These are phyloP conservation scores for Trichoderma guizhouense DNA, from an alignment of 2,329 filamentous ascomycete genomes.

Conservation along the genomic window DNA sequence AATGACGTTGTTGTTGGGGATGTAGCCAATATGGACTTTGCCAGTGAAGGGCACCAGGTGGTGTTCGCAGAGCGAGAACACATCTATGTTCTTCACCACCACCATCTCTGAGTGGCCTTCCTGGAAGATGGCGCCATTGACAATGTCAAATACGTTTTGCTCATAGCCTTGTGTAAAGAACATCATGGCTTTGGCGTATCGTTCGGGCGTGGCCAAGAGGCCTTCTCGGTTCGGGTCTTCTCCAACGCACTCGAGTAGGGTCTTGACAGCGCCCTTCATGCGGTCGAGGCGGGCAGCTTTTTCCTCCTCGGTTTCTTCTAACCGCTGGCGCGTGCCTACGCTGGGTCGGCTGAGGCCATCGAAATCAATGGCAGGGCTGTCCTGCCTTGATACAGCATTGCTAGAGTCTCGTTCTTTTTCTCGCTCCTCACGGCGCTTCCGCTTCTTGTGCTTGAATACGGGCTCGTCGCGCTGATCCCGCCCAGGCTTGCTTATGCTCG, in stretches of 20 bases:
- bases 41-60: slow-evolving; percentile 95
- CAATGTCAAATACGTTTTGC: slow-evolving; percentile 85
- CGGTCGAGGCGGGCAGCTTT: slow-evolving; percentile 52
- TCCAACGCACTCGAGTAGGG: slow-evolving; percentile 65
- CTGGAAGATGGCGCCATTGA: slow-evolving; percentile 92
- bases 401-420: not conserved
- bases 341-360: slow-evolving; percentile 60
- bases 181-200: slow-evolving; percentile 93
- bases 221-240: slow-evolving; percentile 66
- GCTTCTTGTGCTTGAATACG: slow-evolving; percentile 12
- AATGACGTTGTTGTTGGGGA: slow-evolving; percentile 85
- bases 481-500: slow-evolving; percentile 17
- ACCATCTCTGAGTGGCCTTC: slow-evolving; percentile 97
- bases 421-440: not conserved
- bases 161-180: slow-evolving; percentile 97
- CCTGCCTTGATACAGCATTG: not conserved
- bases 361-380: slow-evolving; percentile 58
- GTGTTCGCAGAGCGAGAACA: slow-evolving; percentile 94
- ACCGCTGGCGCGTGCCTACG: slow-evolving; percentile 60
- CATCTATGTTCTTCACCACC: slow-evolving; percentile 95
- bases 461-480: slow-evolving; percentile 16
- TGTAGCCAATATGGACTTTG: slow-evolving; percentile 99
- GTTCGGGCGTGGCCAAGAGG: slow-evolving; percentile 66
- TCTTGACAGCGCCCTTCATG: slow-evolving; percentile 61
- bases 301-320: slow-evolving; percentile 49